phyloP scores from a whole-genome alignment of 331 rosid species.

The Malus hybrid region DNA sequence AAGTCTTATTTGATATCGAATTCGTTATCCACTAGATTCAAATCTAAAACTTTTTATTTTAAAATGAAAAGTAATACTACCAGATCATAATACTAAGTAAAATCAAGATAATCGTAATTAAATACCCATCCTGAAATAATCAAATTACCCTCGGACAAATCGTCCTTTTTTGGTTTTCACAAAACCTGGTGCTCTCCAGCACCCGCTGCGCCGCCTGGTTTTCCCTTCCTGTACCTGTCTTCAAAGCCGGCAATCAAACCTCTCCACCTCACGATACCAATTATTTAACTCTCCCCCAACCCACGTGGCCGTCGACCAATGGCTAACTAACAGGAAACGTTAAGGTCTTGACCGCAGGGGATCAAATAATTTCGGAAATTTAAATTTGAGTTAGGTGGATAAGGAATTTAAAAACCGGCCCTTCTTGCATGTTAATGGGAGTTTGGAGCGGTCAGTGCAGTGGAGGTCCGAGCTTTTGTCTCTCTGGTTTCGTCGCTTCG shows the following conservation, averaged over 20 bases:
- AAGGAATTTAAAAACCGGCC: background rate
- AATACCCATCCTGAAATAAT: no score
- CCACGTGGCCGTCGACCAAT: background rate
- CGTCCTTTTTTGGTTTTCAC: background rate
- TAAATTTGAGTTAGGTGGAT: background rate
- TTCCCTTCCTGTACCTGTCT: background rate
- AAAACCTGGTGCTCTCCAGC: background rate
- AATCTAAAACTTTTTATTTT: fast-evolving
- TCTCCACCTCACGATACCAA: background rate
- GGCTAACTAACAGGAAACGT: fast-evolving
- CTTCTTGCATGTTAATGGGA: background rate
- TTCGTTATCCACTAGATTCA: fast-evolving
- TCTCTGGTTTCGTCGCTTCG: background rate
- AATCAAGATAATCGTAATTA: background rate
- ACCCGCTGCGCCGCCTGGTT: slow-evolving; percentile 1
- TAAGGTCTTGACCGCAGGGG: background rate
- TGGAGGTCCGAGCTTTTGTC: slow-evolving; percentile 1
- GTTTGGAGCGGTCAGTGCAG: background rate
- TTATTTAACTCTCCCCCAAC: fast-evolving
- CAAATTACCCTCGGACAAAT: background rate
- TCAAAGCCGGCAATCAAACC: background rate
- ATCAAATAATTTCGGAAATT: background rate
- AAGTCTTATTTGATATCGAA: no score
- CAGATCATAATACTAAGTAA: fast-evolving
- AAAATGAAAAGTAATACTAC: fast-evolving